Base-by-base conservation (phyloP, 78 protist species). In the Chrysochromulina parva region DNA sequence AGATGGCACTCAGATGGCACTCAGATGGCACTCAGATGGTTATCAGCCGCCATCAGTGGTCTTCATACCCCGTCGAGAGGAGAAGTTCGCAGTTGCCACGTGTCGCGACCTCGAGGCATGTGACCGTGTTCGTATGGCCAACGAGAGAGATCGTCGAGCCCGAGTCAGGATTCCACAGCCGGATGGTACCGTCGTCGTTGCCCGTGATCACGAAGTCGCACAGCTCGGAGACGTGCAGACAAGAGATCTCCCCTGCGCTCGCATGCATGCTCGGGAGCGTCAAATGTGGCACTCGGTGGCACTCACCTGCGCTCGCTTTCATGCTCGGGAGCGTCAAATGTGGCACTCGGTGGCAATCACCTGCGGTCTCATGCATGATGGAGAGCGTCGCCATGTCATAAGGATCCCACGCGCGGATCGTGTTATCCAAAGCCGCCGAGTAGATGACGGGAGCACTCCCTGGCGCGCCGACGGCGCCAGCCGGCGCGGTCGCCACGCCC, bases 101-200 rank as follows among this genome's bases (percentile, higher is more conserved):
- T 19, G 26, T 38, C 7, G 47, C 73, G 47, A 76, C 28, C 28
- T 24, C 59, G 50, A 55, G 87, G 65, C 87, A 55, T 16, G 11
- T 1, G 26, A 80, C 87, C 1, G 87, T 80, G 87, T 80, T 80
- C 24, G 47, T 55, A 66, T 80, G 87, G 52, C 62, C 87, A 22
- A 3, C 2, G 59, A 80, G 87, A 16, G 60, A n/a, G 17, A 52
- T 26, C 47, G 87, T 52, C 28, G 47, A 55, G 65, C 87, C 87
- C 3, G 87, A 54, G 87, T 55, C 65, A 11, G 20, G 28, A 53
- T 55, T 80, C 87, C 87, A 80, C 22, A 52, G 16, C 5, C 87
- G 87, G 65, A 80, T 80, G n/a, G 66, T 11, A 66, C 87, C 87
- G 48, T 80, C 87, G 48, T 80, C 87, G 20, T 80, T 20, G 38